Evolutionary conservation across 108 stramenopile species (phyloP).

Genomic region (Conticribra guillardii): DNA sequence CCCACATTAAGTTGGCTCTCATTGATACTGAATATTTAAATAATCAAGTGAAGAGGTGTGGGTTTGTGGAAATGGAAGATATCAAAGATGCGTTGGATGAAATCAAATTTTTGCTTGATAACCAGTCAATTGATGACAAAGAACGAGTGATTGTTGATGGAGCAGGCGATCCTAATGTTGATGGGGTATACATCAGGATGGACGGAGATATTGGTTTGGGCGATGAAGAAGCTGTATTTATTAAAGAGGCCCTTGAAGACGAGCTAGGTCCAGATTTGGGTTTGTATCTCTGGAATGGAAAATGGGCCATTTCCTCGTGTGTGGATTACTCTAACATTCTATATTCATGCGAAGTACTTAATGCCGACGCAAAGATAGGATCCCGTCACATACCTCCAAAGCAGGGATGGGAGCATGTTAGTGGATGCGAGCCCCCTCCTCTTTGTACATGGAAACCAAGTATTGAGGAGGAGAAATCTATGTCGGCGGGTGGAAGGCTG

Average conservation of each 20-base stretch:
- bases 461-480: not conserved
- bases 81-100: conserved; percentile 1
- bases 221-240: conserved; percentile 8
- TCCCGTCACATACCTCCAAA: not conserved
- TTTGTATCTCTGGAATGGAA: not conserved
- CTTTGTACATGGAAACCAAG: not conserved
- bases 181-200: conserved; percentile 10
- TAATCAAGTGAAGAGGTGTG: conserved; percentile 12
- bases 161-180: conserved; percentile 3
- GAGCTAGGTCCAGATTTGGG: conserved; percentile 1
- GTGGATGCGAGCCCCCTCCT: conserved; percentile 10
- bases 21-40: conserved; percentile 5
- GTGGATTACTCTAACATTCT: conserved; percentile 13
- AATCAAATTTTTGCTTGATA: not conserved
- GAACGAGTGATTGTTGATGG: conserved; percentile 17
- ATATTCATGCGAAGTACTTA: not conserved
- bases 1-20: conserved; percentile 1
- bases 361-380: not conserved
- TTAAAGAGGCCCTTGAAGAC: conserved; percentile 15
- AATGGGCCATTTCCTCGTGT: conserved; percentile 14
- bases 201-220: conserved; percentile 20
- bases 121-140: not conserved
- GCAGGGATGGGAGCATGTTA: conserved; percentile 2
- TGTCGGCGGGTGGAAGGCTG: not conserved
- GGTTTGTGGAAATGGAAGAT: not conserved